Evolutionary conservation across 176 grass and related monocot species (phyloP).

Genomic region (Musa acuminata): DNA sequence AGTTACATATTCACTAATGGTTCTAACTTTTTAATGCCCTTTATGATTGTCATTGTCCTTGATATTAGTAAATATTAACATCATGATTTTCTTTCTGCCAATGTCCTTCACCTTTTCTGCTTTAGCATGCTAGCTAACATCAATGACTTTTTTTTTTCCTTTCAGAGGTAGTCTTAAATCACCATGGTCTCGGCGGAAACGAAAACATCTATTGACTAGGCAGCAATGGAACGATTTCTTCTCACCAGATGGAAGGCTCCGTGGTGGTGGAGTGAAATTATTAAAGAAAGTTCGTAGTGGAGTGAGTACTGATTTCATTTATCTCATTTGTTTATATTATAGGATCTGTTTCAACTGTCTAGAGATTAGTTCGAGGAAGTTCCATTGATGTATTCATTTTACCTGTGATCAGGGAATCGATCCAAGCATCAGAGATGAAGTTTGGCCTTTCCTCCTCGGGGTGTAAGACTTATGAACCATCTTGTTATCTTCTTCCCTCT

Average conservation of each 20-base stretch:
- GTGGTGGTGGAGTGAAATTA: conserved; percentile 78
- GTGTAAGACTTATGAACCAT: conserved; percentile 47
- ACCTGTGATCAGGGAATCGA: conserved; percentile 72
- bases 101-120: neutral
- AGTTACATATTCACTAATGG: neutral
- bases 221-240: conserved; percentile 58
- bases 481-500: conserved; percentile 1
- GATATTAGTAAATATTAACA: neutral
- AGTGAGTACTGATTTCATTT: conserved; percentile 36
- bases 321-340: conserved; percentile 5
- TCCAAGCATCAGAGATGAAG: conserved; percentile 73
- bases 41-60: neutral
- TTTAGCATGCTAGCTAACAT: conserved; percentile 7
- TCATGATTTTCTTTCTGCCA: neutral
- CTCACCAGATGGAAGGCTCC: conserved; percentile 66
- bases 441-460: conserved; percentile 96
- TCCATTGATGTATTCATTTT: conserved; percentile 19
- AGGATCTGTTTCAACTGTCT: neutral
- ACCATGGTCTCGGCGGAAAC: conserved; percentile 95
- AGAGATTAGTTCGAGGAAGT: conserved; percentile 7
- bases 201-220: conserved; percentile 61
- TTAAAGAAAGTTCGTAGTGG: conserved; percentile 96
- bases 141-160: neutral
- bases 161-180: conserved; percentile 85
- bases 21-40: neutral